Evolutionary conservation across 257 asterid genomes (phyloP).

Genomic region (Marsdenia floribunda): DNA sequence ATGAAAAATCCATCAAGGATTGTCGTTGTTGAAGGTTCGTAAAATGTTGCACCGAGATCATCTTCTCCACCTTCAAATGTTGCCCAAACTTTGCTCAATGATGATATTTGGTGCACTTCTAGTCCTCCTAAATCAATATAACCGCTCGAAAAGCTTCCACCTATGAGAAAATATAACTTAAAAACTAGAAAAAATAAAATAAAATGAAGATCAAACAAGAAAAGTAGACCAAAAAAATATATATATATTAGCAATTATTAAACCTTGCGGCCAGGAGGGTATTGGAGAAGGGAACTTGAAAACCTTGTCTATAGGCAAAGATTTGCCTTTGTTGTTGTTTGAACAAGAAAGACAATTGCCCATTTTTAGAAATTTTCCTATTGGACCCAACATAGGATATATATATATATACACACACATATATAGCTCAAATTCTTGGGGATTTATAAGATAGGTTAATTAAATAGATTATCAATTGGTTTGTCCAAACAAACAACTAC

Average conservation of each 20-base stretch:
- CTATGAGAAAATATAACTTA: not conserved
- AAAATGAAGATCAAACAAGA: not conserved
- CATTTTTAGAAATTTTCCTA: not conserved
- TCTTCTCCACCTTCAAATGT: conserved; percentile 30
- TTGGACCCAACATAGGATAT: not conserved
- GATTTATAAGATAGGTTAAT: not conserved
- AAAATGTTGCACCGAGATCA: conserved; percentile 29
- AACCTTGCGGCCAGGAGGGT: conserved; percentile 31
- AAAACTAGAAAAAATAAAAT: not conserved
- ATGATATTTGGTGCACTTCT: conserved; percentile 22
- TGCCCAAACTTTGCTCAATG: conserved; percentile 29
- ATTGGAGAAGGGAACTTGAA: conserved; percentile 28
- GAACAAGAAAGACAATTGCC: not conserved
- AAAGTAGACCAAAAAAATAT: too few relatives aligned
- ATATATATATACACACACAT: too few relatives aligned
- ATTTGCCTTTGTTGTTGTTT: conserved; percentile 3
- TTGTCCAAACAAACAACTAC: not conserved
- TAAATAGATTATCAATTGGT: not conserved
- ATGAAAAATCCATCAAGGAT: conserved; percentile 28
- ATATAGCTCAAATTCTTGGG: not conserved
- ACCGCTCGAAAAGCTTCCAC: conserved; percentile 28
- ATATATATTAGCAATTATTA: too few relatives aligned
- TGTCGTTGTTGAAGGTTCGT: conserved; percentile 23
- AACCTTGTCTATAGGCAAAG: conserved; percentile 19
- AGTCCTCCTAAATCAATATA: conserved; percentile 37